phyloP scores from a whole-genome alignment of 257 asterid species.

The Primulina huaijiensis region DNA sequence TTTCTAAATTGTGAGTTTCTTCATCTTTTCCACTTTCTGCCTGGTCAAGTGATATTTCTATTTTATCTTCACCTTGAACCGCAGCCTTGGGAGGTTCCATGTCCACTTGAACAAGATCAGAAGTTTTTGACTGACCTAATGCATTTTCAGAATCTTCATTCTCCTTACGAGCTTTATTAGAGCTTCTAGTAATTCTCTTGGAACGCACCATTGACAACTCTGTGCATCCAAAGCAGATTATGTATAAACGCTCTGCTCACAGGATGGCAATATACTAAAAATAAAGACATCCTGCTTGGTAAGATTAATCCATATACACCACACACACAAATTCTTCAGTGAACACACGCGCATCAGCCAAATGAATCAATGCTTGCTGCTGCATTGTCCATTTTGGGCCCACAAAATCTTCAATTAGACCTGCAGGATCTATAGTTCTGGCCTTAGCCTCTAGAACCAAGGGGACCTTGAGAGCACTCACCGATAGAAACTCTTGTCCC shows the following conservation, averaged over 20 bases:
- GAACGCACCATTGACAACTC: conserved; percentile 30
- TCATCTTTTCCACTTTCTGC: conserved; percentile 16
- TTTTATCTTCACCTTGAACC: conserved; percentile 24
- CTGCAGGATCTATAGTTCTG: neutral
- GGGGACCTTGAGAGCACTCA: neutral
- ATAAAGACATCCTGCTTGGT: neutral
- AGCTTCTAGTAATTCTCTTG: conserved; percentile 27
- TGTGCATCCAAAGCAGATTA: conserved; percentile 21
- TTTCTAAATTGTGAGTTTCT: conserved; percentile 12
- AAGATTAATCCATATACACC: neutral
- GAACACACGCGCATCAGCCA: neutral
- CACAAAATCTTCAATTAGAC: neutral
- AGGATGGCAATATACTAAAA: neutral
- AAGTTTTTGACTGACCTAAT: conserved; percentile 19
- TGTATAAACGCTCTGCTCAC: conserved; percentile 13
- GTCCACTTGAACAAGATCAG: conserved; percentile 20
- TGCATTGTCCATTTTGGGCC: neutral
- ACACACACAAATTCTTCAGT: neutral
- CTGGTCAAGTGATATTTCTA: conserved; percentile 16
- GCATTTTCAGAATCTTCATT: conserved; percentile 33
- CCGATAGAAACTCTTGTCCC: neutral
- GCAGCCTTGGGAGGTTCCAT: conserved; percentile 23
- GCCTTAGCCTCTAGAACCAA: neutral
- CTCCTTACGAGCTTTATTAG: conserved; percentile 20
- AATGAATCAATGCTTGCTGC: neutral